phyloP scores from a whole-genome alignment of 441 rosid genomes.

The Croton laevigatus region DNA sequence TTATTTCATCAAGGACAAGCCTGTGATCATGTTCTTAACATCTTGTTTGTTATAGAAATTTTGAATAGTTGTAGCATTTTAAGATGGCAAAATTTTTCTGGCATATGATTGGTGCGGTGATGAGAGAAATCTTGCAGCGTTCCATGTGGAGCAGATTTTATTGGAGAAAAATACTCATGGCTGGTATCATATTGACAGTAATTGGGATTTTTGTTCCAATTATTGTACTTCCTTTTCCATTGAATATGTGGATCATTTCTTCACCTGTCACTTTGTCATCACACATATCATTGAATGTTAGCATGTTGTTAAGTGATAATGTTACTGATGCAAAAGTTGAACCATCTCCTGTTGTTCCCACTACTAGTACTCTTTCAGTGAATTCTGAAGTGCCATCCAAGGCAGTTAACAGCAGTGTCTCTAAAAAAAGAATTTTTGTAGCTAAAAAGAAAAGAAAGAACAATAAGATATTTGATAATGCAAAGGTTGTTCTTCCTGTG shows the following conservation, averaged over 20 bases:
- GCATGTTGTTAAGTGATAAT: constrained; percentile 38
- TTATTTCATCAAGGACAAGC: background rate
- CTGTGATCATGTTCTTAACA: background rate
- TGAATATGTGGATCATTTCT: constrained; percentile 28
- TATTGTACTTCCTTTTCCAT: constrained; percentile 28
- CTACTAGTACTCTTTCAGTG: constrained; percentile 26
- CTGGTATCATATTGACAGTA: constrained; percentile 44
- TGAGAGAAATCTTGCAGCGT: constrained; percentile 37
- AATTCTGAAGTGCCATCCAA: constrained; percentile 30
- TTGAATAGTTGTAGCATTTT: background rate
- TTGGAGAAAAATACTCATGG: constrained; percentile 52
- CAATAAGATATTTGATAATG: constrained; percentile 28
- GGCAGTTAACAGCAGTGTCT: constrained; percentile 19
- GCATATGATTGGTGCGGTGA: constrained; percentile 16
- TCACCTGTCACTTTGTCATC: constrained; percentile 28
- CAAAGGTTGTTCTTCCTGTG: constrained; percentile 31
- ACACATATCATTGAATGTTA: constrained; percentile 34
- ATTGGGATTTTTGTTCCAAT: constrained; percentile 49
- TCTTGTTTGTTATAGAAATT: background rate
- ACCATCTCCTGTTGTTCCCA: constrained; percentile 24
- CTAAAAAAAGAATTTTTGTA: constrained; percentile 12
- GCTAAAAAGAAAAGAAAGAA: constrained; percentile 14
- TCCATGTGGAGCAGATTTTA: constrained; percentile 39
- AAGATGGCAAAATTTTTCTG: constrained; percentile 25
- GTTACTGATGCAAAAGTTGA: constrained; percentile 36